Conservation (phyloP, 2,329 filamentous ascomycete genomes). For the Thermothelomyces thermophilus region DNA sequence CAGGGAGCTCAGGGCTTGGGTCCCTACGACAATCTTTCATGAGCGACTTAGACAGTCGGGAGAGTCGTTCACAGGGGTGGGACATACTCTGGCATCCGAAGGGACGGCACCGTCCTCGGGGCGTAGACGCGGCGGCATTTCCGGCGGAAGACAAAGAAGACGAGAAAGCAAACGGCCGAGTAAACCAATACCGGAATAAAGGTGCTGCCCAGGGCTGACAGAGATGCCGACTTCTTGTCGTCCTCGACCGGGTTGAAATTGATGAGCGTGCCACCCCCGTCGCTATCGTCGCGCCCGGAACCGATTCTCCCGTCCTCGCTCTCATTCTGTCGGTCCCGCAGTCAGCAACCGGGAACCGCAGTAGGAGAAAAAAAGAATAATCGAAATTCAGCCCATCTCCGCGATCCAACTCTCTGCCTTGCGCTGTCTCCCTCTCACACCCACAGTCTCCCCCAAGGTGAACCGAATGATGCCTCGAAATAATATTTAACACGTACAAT, state of each 20-base stretch:
- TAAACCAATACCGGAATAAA: constrained; percentile 47
- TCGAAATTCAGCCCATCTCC: neutral
- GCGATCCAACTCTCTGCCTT: neutral
- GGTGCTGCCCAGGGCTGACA: constrained; percentile 41
- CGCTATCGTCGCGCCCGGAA: constrained; percentile 33
- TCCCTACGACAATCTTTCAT: constrained; percentile 34
- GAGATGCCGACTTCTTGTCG: constrained; percentile 29
- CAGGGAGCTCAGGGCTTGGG: constrained; percentile 48
- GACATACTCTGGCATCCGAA: constrained; percentile 43
- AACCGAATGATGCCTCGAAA: too few species aligned
- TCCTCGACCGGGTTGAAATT: constrained; percentile 30
- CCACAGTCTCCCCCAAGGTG: too few species aligned
- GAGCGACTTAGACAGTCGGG: neutral
- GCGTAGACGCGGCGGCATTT: constrained; percentile 48
- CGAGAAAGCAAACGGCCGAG: constrained; percentile 41
- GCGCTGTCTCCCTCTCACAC: neutral
- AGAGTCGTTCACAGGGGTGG: constrained; percentile 24
- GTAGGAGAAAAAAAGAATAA: neutral
- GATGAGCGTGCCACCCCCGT: constrained; percentile 34
- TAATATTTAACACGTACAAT: neutral
- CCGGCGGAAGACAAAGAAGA: constrained; percentile 46
- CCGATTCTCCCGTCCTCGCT: constrained; percentile 10
- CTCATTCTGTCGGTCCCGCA: constrained; percentile 22
- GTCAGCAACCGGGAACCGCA: neutral
- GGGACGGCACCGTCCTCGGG: constrained; percentile 45